Evolutionary conservation across 805 yeast genomes (phyloP).

Genomic region (Candida nonsorbophila): DNA sequence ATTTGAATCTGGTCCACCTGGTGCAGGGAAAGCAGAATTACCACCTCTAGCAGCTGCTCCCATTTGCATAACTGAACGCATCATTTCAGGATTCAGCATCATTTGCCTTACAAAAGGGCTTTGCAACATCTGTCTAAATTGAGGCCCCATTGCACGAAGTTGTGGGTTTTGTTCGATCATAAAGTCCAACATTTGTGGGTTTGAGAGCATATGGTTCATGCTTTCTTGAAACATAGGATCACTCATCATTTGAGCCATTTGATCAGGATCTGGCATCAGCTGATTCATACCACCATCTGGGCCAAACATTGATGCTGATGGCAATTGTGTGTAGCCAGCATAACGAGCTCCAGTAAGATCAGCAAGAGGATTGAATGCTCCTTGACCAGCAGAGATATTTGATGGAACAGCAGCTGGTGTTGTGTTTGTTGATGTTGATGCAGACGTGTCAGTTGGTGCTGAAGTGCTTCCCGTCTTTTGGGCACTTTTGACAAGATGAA

Average conservation of each 20-base stretch:
- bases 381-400: slow-evolving; percentile 81
- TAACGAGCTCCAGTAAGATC: slow-evolving; percentile 93
- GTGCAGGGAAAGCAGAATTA: slow-evolving; percentile 20
- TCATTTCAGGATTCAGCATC: slow-evolving; percentile 72
- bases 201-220: slow-evolving; percentile 74
- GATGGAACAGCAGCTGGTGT: slow-evolving; percentile 50
- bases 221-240: slow-evolving; percentile 78
- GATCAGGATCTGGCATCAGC: slow-evolving; percentile 70
- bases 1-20: slow-evolving; percentile 12
- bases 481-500: slow-evolving; percentile 86
- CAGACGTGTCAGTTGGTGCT: slow-evolving; percentile 18
- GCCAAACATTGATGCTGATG: slow-evolving; percentile 84
- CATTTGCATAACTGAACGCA: slow-evolving; percentile 78
- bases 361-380: slow-evolving; percentile 84
- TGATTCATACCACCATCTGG: slow-evolving; percentile 87
- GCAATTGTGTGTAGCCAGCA: slow-evolving; percentile 88
- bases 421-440: slow-evolving; percentile 16
- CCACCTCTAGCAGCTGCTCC: slow-evolving; percentile 39
- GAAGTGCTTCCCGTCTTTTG: slow-evolving; percentile 33
- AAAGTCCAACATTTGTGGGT: slow-evolving; percentile 84
- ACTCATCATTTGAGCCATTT: slow-evolving; percentile 68
- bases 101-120: slow-evolving; percentile 73
- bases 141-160: slow-evolving; percentile 82
- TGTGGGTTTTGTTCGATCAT: slow-evolving; percentile 82
- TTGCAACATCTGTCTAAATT: slow-evolving; percentile 79